These are phyloP conservation scores for Aaosphaeria arxii DNA, from an alignment of 2,329 filamentous ascomycete species.

Conservation along the genomic window DNA sequence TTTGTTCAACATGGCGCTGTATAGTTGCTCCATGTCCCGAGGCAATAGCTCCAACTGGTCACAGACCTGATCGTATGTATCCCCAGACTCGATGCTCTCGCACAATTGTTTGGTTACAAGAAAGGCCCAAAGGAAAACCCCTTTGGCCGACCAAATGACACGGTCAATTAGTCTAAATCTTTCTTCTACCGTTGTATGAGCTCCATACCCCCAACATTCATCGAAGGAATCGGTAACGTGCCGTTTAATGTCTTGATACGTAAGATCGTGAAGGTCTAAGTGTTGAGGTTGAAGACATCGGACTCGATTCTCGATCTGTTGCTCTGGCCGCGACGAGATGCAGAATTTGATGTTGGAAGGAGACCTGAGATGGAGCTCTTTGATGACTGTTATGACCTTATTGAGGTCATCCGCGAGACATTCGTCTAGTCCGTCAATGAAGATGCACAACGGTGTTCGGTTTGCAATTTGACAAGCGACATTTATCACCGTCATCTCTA, in stretches of 20 bases:
- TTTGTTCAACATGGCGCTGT: not conserved
- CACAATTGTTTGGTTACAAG: not conserved
- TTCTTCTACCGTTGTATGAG: not conserved
- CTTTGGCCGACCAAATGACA: not conserved
- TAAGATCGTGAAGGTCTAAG: not conserved
- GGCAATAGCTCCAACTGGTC: not conserved
- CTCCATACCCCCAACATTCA: not conserved
- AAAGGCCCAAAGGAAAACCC: not conserved
- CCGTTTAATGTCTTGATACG: not conserved
- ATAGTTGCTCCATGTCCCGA: not conserved
- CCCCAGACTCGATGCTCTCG: not conserved
- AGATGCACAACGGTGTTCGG: not conserved
- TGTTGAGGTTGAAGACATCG: not conserved
- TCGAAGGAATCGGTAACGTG: not conserved
- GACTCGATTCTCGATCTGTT: not conserved
- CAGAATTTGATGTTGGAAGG: not conserved
- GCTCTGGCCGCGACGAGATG: not conserved
- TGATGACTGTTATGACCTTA: not conserved
- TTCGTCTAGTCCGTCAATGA: conserved; percentile 1
- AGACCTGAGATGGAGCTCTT: not conserved
- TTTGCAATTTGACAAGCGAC: not conserved
- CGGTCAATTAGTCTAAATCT: not conserved
- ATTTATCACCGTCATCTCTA: not conserved
- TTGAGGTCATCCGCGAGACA: not conserved
- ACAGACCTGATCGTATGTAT: not conserved